phyloP scores from a whole-genome alignment of 345 rosid genomes.

The Salix koriyanagi region DNA sequence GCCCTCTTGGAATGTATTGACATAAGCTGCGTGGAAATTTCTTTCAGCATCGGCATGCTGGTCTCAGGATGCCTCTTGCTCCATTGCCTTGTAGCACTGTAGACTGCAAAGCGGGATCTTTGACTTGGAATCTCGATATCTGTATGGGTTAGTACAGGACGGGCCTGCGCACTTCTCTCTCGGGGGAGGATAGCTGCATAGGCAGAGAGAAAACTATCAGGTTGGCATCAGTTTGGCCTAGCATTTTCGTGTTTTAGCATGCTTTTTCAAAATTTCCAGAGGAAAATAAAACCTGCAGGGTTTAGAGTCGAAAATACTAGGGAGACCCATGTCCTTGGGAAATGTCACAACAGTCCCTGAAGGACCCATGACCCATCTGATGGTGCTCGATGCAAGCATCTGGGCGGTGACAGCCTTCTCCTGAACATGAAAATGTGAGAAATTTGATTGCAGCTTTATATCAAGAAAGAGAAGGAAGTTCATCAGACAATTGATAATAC shows the following conservation, averaged over 20 bases:
- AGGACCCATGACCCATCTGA: constrained; percentile 71
- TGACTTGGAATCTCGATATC: constrained; percentile 82
- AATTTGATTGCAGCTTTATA: constrained; percentile 13
- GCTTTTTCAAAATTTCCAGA: neutral
- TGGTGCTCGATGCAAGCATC: constrained; percentile 39
- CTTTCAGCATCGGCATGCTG: neutral
- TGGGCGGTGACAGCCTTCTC: constrained; percentile 68
- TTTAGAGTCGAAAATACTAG: constrained; percentile 61
- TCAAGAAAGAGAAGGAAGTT: neutral
- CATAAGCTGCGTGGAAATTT: neutral
- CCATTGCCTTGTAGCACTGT: constrained; percentile 79
- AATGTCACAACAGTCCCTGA: constrained; percentile 73
- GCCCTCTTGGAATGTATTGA: neutral
- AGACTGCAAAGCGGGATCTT: constrained; percentile 92
- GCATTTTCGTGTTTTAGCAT: neutral
- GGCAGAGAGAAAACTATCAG: constrained; percentile 8
- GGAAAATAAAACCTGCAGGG: constrained; percentile 41
- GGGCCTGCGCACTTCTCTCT: constrained; percentile 88
- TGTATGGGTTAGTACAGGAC: constrained; percentile 65
- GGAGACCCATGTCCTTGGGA: constrained; percentile 68
- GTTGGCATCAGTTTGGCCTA: neutral
- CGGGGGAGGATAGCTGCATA: constrained; percentile 81
- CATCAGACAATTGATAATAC: constrained; percentile 28
- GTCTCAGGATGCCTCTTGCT: constrained; percentile 25
- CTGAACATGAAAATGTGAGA: constrained; percentile 31